Evolutionary conservation across 2,329 filamentous ascomycete genomes (phyloP).

Genomic region (Seiridium cupressi): DNA sequence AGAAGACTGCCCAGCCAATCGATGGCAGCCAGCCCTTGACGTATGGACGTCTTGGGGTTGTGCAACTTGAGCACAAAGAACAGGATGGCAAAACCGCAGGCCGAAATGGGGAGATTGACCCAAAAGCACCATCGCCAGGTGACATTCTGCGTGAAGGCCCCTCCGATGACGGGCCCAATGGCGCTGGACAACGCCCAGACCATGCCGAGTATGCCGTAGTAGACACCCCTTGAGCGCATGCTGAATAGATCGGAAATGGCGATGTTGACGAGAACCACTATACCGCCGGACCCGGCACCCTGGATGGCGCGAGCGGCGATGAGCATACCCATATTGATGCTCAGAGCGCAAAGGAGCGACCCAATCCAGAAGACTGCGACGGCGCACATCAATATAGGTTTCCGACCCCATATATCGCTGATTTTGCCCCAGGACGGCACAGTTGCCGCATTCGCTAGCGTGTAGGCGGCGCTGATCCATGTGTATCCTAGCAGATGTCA

Average conservation of each 20-base stretch:
- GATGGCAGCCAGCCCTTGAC: conserved; percentile 60
- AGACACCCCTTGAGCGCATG: conserved; percentile 47
- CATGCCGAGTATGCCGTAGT: conserved; percentile 51
- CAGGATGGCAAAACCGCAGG: conserved; percentile 45
- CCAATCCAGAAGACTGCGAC: conserved; percentile 53
- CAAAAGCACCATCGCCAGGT: conserved; percentile 70
- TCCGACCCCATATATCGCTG: conserved; percentile 58
- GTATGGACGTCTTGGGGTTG: conserved; percentile 63
- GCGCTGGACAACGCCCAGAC: conserved; percentile 66
- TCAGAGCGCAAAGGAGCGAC: conserved; percentile 52
- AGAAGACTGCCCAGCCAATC: conserved; percentile 56
- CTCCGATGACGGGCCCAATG: conserved; percentile 67
- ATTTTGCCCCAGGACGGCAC: conserved; percentile 69
- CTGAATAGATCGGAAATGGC: conserved; percentile 56
- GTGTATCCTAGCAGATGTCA: conserved; percentile 55
- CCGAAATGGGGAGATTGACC: conserved; percentile 57
- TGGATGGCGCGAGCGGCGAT: conserved; percentile 56
- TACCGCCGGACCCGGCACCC: conserved; percentile 55
- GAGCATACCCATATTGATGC: conserved; percentile 48
- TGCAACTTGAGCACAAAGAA: conserved; percentile 67
- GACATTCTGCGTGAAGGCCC: conserved; percentile 61
- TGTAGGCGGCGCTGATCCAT: conserved; percentile 75
- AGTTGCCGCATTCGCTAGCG: conserved; percentile 66
- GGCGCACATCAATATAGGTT: conserved; percentile 50
- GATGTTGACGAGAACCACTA: conserved; percentile 60